These are phyloP conservation scores for Xylaria sp. DNA, from an alignment of 2,329 filamentous ascomycete genomes.

Conservation along the genomic window DNA sequence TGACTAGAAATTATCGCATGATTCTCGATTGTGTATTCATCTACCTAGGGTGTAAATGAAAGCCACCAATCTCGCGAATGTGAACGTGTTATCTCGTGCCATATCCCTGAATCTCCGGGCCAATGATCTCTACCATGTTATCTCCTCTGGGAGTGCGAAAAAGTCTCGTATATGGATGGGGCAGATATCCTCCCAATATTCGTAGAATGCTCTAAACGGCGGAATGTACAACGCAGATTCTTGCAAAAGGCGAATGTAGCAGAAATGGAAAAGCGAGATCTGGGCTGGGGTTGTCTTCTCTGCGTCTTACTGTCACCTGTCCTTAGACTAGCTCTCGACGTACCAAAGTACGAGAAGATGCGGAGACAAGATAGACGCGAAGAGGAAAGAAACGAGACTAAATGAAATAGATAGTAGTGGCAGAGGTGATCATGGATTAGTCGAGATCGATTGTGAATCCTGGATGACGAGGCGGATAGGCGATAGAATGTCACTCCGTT, in stretches of 20 bases:
- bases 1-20: neutral
- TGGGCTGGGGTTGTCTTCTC: neutral
- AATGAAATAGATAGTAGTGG: neutral
- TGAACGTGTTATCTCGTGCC: neutral
- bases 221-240: neutral
- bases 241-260: neutral
- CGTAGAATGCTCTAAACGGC: neutral
- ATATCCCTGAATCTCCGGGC: neutral
- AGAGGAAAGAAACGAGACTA: neutral
- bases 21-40: constrained; percentile 12
- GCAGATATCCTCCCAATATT: neutral
- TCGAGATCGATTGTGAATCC: neutral
- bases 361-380: neutral
- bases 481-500: neutral
- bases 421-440: neutral
- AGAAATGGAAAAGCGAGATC: neutral
- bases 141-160: neutral
- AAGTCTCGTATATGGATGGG: neutral
- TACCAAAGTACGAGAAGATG: neutral
- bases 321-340: neutral
- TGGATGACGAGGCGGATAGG: neutral
- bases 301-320: neutral
- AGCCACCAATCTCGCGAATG: neutral
- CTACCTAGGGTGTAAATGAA: neutral
- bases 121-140: neutral